Base-by-base conservation (phyloP, 2,329 filamentous ascomycete species). In the Orbilia quercus region DNA sequence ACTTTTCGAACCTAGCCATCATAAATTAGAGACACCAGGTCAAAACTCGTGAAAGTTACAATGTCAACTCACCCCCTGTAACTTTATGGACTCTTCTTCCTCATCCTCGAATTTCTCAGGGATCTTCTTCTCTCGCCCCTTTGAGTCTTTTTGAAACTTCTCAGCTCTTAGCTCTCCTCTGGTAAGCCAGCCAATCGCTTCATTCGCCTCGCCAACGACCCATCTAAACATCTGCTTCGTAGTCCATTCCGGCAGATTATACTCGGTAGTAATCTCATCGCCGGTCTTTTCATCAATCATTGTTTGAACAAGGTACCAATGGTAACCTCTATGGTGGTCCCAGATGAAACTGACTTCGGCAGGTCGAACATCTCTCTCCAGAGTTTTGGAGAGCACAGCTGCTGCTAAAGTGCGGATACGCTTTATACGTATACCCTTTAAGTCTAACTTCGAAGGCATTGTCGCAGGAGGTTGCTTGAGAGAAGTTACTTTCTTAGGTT, bases 181-280 rank as follows among this genome's bases (percentile, higher is more conserved):
- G 3, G 31, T 44, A 5, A 72, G 31, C 67, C 67, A 72, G 1
- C 44, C 36, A 1, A 65, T 28, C 44, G 65, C 48, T 14, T 38
- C 12, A 16, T 36, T 20, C 12, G 18, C 20, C 12, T 72, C 40
- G 20, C 60, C 51, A 2, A 58, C 48, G 3, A 36, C 59, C 67
- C 59, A 72, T n/a, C 20, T 51, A 34, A 48, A 57, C 36, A 72
- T 72, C n/a, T 59, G 53, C 4, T 28, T 48, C n/a, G 42, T 45
- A 6, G 53, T 50, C 59, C 60, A 72, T 9, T 42, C 42, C n/a
- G 67, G 67, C 7, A 72, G 9, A 2, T 45, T 25, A 34, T 45
- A 65, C 42, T 72, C 67, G 0, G 53, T 54, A 11, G 23, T 40
- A 4, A 44, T 11, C 9, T 42, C 16, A 1, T 25, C 14, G 7